Evolutionary conservation across 2,329 filamentous ascomycete genomes (phyloP).

Genomic region (Botryotinia narcissicola): DNA sequence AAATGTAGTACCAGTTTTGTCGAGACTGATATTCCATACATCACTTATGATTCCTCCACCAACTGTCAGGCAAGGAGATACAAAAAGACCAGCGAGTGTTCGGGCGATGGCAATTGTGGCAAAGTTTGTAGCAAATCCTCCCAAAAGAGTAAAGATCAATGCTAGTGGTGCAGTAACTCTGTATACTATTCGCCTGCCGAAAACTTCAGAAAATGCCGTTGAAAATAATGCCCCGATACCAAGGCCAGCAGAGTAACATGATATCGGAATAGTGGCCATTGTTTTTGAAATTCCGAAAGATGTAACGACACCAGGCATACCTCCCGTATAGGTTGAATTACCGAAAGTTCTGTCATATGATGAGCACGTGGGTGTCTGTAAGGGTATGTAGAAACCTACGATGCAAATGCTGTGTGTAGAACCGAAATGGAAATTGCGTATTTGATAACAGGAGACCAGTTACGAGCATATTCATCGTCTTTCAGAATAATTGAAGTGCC

Average conservation of each 20-base stretch:
- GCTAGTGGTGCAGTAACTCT: conserved; percentile 18
- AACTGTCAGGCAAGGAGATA: conserved; percentile 17
- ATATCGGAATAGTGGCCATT: conserved; percentile 20
- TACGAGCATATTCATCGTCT: not conserved
- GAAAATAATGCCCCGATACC: conserved; percentile 22
- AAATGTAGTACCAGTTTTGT: conserved; percentile 22
- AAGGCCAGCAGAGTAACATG: conserved; percentile 21
- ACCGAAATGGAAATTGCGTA: conserved; percentile 10
- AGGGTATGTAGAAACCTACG: not conserved
- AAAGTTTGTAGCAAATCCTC: conserved; percentile 15
- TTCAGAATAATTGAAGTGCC: conserved; percentile 1
- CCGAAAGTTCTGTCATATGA: conserved; percentile 20
- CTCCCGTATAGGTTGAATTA: conserved; percentile 21
- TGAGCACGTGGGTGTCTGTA: not conserved
- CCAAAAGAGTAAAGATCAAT: conserved; percentile 22
- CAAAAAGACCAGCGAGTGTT: conserved; percentile 19
- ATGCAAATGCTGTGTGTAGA: conserved; percentile 13
- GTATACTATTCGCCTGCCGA: conserved; percentile 20
- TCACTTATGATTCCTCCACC: conserved; percentile 23
- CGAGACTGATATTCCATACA: conserved; percentile 23
- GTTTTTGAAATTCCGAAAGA: conserved; percentile 15
- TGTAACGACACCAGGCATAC: conserved; percentile 12
- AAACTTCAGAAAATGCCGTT: conserved; percentile 21
- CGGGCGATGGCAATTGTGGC: conserved; percentile 15
- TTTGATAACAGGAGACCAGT: not conserved